Percentiles rank a stretch among this genome's conserved stretches.
Evolutionary conservation across 352 stramenopile genomes (phyloP).

Genomic region (Elongisporangium senticosum): DNA sequence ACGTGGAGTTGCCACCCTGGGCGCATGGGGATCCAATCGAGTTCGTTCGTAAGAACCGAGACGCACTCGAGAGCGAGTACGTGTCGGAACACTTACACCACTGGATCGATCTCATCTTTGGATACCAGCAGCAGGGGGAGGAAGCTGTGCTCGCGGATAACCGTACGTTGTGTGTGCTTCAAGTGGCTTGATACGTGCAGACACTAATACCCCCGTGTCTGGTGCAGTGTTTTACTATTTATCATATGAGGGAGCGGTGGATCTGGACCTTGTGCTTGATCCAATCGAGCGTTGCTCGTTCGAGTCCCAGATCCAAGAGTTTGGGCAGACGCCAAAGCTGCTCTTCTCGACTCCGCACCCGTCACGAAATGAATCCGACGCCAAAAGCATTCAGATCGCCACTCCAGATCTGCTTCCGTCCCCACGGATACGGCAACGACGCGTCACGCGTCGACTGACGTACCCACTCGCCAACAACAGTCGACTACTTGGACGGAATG

Average conservation of each 20-base stretch:
- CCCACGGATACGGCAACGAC: conserved; percentile 19
- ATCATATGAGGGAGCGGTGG: conserved; percentile 82
- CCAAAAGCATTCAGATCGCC: conserved; percentile 29
- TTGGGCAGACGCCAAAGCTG: conserved; percentile 85
- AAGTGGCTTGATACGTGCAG: not conserved
- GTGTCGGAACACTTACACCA: conserved; percentile 93
- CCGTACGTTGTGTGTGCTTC: conserved; percentile 28
- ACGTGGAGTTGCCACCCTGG: conserved; percentile 94
- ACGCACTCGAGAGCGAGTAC: conserved; percentile 95
- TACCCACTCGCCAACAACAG: conserved; percentile 9
- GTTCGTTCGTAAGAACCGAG: conserved; percentile 92
- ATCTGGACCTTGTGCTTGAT: conserved; percentile 82
- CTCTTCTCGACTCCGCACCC: conserved; percentile 75
- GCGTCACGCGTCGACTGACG: conserved; percentile 11
- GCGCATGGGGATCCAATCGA: conserved; percentile 77
- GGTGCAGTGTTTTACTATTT: conserved; percentile 87
- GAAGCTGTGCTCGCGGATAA: conserved; percentile 85
- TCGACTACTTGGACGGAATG: not conserved
- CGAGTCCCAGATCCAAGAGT: conserved; percentile 91
- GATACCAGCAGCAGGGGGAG: conserved; percentile 93
- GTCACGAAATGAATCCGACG: conserved; percentile 28
- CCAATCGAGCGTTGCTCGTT: conserved; percentile 90
- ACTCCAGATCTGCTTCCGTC: conserved; percentile 47
- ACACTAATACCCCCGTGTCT: conserved; percentile 9
- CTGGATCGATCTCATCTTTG: conserved; percentile 99